phyloP scores from a whole-genome alignment of 1,139 yeast species.

The Saccharomyces pastorianus region DNA sequence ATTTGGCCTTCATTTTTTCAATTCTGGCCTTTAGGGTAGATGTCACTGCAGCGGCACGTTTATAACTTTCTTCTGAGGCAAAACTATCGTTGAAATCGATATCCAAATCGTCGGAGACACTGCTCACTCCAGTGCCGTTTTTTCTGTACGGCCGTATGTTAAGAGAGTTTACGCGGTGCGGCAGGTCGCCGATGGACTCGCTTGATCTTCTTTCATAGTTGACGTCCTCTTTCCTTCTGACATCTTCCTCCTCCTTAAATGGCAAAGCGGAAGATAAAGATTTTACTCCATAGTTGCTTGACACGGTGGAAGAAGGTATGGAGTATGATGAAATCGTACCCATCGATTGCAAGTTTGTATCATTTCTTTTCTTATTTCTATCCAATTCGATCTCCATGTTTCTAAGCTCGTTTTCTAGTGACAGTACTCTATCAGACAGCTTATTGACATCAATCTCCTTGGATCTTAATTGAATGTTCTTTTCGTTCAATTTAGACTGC shows the following conservation, averaged over 20 bases:
- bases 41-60: constrained; percentile 83
- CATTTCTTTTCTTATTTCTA: neutral
- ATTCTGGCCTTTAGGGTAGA: constrained; percentile 77
- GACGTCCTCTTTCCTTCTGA: neutral
- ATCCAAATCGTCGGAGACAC: neutral
- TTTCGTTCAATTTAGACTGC: constrained; percentile 12
- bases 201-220: neutral
- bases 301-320: neutral
- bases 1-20: constrained; percentile 73
- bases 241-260: neutral
- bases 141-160: constrained; percentile 1
- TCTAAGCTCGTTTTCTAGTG: constrained; percentile 14
- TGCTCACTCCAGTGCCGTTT: constrained; percentile 5
- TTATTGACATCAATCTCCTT: constrained; percentile 19
- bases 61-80: constrained; percentile 67
- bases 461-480: constrained; percentile 18
- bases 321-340: neutral
- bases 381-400: constrained; percentile 1
- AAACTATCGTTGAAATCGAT: constrained; percentile 17
- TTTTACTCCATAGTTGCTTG: neutral
- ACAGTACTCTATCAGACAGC: constrained; percentile 19
- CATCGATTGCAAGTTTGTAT: neutral
- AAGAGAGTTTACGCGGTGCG: constrained; percentile 4
- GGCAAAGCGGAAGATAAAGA: neutral
- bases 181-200: constrained; percentile 1